Evolutionary conservation across 306 rosid genomes (phyloP).

Genomic region (Gillenia trifoliata): DNA sequence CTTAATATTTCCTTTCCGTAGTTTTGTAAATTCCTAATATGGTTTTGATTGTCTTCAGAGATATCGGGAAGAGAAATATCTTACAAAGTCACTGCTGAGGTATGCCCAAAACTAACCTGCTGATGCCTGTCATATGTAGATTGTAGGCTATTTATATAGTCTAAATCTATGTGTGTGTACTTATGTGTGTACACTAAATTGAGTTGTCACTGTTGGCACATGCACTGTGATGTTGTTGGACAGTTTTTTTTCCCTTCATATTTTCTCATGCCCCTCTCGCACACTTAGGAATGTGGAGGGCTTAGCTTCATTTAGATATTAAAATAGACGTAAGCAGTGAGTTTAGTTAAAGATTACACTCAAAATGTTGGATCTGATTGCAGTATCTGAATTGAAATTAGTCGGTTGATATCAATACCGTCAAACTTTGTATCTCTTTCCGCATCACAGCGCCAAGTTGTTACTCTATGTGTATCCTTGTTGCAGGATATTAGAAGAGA

Average conservation of each 20-base stretch:
- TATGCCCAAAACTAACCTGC: slow-evolving; percentile 9
- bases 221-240: background rate
- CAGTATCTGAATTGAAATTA: background rate
- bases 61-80: slow-evolving; percentile 29
- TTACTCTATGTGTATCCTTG: background rate
- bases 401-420: background rate
- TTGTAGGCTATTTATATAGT: background rate
- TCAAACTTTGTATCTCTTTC: too few species aligned
- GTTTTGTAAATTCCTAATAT: slow-evolving; percentile 6
- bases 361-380: background rate
- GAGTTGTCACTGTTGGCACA: background rate
- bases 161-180: background rate
- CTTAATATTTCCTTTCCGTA: background rate
- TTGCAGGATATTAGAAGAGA: slow-evolving; percentile 42
- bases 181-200: background rate
- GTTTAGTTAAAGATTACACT: background rate
- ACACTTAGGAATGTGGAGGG: background rate
- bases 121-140: background rate
- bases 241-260: background rate
- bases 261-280: background rate
- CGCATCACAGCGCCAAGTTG: background rate
- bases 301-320: background rate
- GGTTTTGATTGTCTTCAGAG: slow-evolving; percentile 25
- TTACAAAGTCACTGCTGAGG: slow-evolving; percentile 46
- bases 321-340: background rate